Evolutionary conservation across 176 grass and related monocot species (phyloP).

Genomic region (Carex cristatella): DNA sequence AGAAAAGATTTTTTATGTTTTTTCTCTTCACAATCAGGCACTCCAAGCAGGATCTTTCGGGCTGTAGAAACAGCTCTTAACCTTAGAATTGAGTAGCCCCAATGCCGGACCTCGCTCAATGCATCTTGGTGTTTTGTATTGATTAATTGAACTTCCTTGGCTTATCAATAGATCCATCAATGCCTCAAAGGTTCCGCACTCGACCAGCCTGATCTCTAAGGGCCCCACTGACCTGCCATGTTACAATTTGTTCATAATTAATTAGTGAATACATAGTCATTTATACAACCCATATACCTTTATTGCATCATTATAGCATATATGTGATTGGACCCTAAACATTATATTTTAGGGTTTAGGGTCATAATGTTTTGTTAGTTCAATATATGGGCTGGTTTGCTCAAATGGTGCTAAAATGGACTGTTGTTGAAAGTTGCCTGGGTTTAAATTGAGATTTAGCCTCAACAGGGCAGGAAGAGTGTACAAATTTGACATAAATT

Average conservation of each 20-base stretch:
- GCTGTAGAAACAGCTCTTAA: slow-evolving; percentile 44
- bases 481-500: neutral
- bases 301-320: neutral
- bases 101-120: slow-evolving; percentile 39
- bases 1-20: neutral
- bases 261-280: neutral
- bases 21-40: slow-evolving; percentile 7
- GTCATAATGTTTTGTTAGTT: neutral
- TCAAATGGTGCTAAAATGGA: neutral
- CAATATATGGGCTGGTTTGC: neutral
- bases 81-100: slow-evolving; percentile 56
- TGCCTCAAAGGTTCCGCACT: slow-evolving; percentile 54
- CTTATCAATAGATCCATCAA: slow-evolving; percentile 75
- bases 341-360: too few relatives aligned
- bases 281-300: neutral
- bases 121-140: slow-evolving; percentile 79
- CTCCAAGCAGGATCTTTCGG: slow-evolving; percentile 51
- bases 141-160: slow-evolving; percentile 74
- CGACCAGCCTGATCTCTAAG: slow-evolving; percentile 60
- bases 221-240: slow-evolving; percentile 44
- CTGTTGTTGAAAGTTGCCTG: neutral
- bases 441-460: neutral
- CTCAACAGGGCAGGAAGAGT: neutral
- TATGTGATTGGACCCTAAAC: neutral
- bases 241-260: neutral